Base-by-base conservation (phyloP, 1,284 basidiomycete species). In the Phellopilus nigrolimitatus region DNA sequence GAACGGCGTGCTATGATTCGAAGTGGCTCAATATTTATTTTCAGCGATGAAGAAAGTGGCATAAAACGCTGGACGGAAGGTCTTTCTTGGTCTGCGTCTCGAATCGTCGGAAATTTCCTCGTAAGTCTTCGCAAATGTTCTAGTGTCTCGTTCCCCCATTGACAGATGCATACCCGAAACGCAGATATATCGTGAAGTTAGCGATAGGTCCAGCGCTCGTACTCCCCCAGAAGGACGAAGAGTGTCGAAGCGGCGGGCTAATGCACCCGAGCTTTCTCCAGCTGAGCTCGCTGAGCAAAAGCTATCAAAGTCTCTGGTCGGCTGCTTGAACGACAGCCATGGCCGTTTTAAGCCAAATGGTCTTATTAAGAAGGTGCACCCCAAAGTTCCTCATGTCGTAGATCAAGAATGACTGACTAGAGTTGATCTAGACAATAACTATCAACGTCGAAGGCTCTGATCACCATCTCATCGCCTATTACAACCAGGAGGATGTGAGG, bases 1-100 rank as follows among this genome's bases (percentile, higher is more conserved):
- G 88, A 91, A 60, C 75, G 82, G 33, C 68, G 80, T 47, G 74
- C 77, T 5, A 82, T 87, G 74, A 87, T 91, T 64, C 75, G 76
- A 57, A 85, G 84, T 50, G 88, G 88, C n/a, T 78, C 84, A 8
- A 79, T 91, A 24, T 91, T 90, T 63, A 83, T 91, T 43, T 91
- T 90, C 68, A 82, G 79, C 60, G 88, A 90, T 62, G 79, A 85
- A 57, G 86, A 90, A 61, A 88, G 86, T 56, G 84, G 84, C 19
- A 91, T 91, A 65, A 90, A 88, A 64, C 75, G 88, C 17, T 91
- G 88, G 88, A 91, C 88, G 63, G 88, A 91, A 64, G 86, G 87
- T 22, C 68, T 87, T 33, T 71, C 85, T 21, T 91, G 88, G 88
- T 88, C 84, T 15, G 87, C 88, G 0, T 89, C 86, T 46, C 75